Base-by-base conservation (phyloP, 2,329 filamentous ascomycete species). In the Aplosporella prunicola region DNA sequence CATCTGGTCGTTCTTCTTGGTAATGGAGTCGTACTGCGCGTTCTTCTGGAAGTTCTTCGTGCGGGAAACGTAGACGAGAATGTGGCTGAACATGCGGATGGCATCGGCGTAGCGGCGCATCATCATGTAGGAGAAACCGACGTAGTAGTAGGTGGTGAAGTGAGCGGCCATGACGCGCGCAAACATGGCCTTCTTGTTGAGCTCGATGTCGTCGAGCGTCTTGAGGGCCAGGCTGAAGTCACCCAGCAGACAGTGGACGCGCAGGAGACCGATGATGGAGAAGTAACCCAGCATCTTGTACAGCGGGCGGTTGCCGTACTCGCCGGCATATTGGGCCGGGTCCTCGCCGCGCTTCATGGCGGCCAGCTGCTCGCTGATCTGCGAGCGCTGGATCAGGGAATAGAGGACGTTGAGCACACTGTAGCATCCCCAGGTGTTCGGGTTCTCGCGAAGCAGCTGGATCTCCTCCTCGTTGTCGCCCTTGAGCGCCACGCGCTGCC, bases 41-140 rank as follows among this genome's bases (percentile, higher is more conserved):
- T 88, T 93, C 80, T 96, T 98, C 69, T 98, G 91, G 79, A 96
- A 96, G 75, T 96, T 96, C 83, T 98, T 98, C 59, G 91, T 98
- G 56, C 91, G 76, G 51, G 87, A 94, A 50, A 98, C 88, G 68
- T 96, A 98, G 68, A 98, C 82, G 53, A 98, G 79, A 65, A 98
- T 98, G 76, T 98, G 91, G 74, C 85, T 93, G 79, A 98, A 98
- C 82, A 95, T 94, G 74, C 89, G 87, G 69, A 98, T 95, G 63
- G 91, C 91, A 66, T 98, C 91, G 66, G 87, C 85, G 63, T 98
- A 98, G 61, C 91, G 85, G 69, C 91, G 87, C 85, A 96, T 93
- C 91, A 98, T 98, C 89, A 98, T 96, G 81, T 98, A 98, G 51
- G 86, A 93, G 78, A 98, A 98, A 51, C 91, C 91, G 46, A 98